Evolutionary conservation across 495 filamentous ascomycete genomes (phyloP).

Genomic region (Ramalina intermedia): DNA sequence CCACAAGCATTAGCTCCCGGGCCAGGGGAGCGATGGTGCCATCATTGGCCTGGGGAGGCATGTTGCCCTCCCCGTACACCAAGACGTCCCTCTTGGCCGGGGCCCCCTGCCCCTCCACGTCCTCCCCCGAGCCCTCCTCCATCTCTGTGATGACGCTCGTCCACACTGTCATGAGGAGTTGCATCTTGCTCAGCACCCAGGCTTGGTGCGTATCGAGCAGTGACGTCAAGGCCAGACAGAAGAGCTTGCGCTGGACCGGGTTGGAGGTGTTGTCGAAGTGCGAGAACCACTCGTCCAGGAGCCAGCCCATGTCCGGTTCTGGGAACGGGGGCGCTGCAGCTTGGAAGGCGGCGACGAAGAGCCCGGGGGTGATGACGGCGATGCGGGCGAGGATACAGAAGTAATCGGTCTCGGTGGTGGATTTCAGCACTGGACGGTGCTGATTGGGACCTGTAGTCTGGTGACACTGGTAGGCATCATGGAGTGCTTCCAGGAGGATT

Average conservation of each 20-base stretch:
- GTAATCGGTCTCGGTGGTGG: constrained; percentile 66
- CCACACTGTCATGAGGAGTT: constrained; percentile 58
- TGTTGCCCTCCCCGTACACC: constrained; percentile 29
- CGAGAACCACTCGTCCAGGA: constrained; percentile 74
- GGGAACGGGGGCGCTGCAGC: constrained; percentile 18
- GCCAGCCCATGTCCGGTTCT: constrained; percentile 49
- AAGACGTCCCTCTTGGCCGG: constrained; percentile 48
- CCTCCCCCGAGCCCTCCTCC: constrained; percentile 34
- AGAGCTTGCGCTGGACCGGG: constrained; percentile 62
- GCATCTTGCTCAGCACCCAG: constrained; percentile 44
- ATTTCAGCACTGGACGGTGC: constrained; percentile 45
- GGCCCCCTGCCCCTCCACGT: constrained; percentile 26
- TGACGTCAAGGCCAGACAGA: constrained; percentile 66
- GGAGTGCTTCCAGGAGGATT: constrained; percentile 55
- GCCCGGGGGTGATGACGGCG: constrained; percentile 47
- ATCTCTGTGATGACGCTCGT: constrained; percentile 52
- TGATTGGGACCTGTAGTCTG: constrained; percentile 64
- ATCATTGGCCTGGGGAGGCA: constrained; percentile 15
- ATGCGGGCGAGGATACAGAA: constrained; percentile 71
- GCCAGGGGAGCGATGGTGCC: constrained; percentile 15
- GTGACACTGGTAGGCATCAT: constrained; percentile 53
- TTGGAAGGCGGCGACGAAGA: constrained; percentile 44
- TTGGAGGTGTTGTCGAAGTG: constrained; percentile 74
- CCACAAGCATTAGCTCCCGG: constrained; percentile 39
- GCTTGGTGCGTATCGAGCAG: constrained; percentile 37